These are phyloP conservation scores for Sicyos edulis DNA, from an alignment of 306 rosid species.

Conservation along the genomic window DNA sequence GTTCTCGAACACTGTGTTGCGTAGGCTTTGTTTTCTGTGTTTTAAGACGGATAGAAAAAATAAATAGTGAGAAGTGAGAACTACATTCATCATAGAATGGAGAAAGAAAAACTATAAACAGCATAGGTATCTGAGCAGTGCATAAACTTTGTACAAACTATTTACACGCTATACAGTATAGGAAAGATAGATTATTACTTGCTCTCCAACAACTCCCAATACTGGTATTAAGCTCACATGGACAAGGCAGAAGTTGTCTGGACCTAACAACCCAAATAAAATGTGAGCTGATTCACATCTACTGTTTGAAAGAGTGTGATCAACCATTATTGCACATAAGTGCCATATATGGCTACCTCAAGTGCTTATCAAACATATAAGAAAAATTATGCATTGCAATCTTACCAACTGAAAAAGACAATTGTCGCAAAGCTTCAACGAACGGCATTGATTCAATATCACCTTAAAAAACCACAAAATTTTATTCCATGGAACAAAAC, in stretches of 20 bases:
- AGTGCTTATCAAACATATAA: neutral
- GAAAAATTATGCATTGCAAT: neutral
- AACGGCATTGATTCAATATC: constrained; percentile 99
- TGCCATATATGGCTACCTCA: neutral
- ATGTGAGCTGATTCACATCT: neutral
- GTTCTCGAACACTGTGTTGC: constrained; percentile 91
- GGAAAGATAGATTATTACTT: constrained; percentile 45
- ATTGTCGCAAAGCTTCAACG: constrained; percentile 81
- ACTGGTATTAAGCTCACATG: constrained; percentile 98
- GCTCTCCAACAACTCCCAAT: constrained; percentile 96
- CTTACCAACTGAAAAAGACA: constrained; percentile 92
- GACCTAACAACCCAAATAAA: constrained; percentile 52
- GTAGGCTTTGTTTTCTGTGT: constrained; percentile 95
- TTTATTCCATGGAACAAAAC: neutral
- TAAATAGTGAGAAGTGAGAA: too few species aligned
- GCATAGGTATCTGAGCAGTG: neutral
- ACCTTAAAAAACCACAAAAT: constrained; percentile 37
- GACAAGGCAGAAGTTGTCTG: constrained; percentile 86
- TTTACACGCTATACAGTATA: neutral
- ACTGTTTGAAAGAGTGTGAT: neutral
- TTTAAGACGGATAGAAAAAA: constrained; percentile 16
- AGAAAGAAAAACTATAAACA: neutral
- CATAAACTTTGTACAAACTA: neutral
- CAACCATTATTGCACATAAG: neutral
- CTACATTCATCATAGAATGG: constrained; percentile 17